phyloP scores from a whole-genome alignment of 148 eudicot genomes.

The Nepenthes mirabilis region DNA sequence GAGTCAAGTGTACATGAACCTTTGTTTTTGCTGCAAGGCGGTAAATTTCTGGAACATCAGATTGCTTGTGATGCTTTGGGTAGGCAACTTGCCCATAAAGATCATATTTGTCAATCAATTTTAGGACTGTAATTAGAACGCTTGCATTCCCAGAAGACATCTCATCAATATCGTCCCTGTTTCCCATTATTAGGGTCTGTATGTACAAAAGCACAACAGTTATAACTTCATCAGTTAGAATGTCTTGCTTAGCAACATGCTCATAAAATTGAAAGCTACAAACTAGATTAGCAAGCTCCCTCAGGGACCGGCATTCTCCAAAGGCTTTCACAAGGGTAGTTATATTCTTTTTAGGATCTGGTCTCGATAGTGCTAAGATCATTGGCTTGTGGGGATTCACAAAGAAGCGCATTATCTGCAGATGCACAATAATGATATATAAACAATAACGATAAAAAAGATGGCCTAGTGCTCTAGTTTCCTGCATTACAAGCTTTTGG shows the following conservation, averaged over 20 bases:
- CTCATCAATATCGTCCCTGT: slow-evolving; percentile 72
- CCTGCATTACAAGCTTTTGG: too few species aligned
- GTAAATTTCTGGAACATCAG: slow-evolving; percentile 70
- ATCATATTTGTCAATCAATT: slow-evolving; percentile 58
- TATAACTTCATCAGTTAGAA: not conserved
- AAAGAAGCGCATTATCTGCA: slow-evolving; percentile 61
- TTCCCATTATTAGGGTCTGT: slow-evolving; percentile 76
- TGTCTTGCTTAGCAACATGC: not conserved
- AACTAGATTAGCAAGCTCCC: slow-evolving; percentile 77
- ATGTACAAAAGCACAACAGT: slow-evolving; percentile 12
- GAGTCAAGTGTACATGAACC: slow-evolving; percentile 18
- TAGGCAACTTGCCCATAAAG: slow-evolving; percentile 71
- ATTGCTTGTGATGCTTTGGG: slow-evolving; percentile 72
- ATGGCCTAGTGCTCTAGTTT: too few species aligned
- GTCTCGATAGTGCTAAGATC: slow-evolving; percentile 67
- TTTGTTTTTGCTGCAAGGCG: slow-evolving; percentile 57
- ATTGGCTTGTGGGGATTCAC: slow-evolving; percentile 79
- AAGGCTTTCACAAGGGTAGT: slow-evolving; percentile 69
- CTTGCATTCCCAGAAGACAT: slow-evolving; percentile 56
- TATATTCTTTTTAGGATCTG: slow-evolving; percentile 73
- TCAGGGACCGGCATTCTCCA: slow-evolving; percentile 62
- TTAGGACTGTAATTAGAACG: slow-evolving; percentile 52
- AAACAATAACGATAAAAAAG: not conserved
- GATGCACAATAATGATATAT: not conserved
- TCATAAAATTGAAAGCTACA: slow-evolving; percentile 2